Conservation (phyloP, 75 land plant genomes). For the Selaginella tamariscina region DNA sequence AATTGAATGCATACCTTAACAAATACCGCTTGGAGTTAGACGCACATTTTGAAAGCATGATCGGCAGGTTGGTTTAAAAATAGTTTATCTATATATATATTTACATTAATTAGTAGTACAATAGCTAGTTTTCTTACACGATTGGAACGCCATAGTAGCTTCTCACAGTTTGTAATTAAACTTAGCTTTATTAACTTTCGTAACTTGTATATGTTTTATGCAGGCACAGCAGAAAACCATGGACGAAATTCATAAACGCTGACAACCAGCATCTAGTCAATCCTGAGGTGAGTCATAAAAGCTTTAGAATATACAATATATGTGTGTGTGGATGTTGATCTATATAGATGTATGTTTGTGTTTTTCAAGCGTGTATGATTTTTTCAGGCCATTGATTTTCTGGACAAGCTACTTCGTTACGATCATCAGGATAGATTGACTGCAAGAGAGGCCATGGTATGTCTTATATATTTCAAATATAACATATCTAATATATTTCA, state of each 20-base stretch:
- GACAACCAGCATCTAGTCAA: slow-evolving; percentile 80
- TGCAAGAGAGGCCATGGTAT: slow-evolving; percentile 84
- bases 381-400: slow-evolving; percentile 94
- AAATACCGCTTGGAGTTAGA: slow-evolving; percentile 68
- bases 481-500: background rate
- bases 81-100: background rate
- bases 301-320: background rate
- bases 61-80: slow-evolving; percentile 44
- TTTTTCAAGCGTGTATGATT: background rate
- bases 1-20: slow-evolving; percentile 57
- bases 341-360: background rate
- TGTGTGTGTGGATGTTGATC: background rate
- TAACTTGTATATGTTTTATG: slow-evolving; percentile 1
- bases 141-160: too few relatives aligned
- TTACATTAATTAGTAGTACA: background rate
- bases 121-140: background rate
- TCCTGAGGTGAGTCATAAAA: slow-evolving; percentile 46
- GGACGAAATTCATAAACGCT: slow-evolving; percentile 72
- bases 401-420: slow-evolving; percentile 87
- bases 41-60: slow-evolving; percentile 62
- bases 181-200: background rate
- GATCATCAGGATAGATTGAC: slow-evolving; percentile 91
- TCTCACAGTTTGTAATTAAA: background rate
- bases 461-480: slow-evolving; percentile 24
- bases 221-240: slow-evolving; percentile 90